These are phyloP conservation scores for Pyrenophora tritici-repentis DNA, from an alignment of 2,329 filamentous ascomycete genomes.

Conservation along the genomic window DNA sequence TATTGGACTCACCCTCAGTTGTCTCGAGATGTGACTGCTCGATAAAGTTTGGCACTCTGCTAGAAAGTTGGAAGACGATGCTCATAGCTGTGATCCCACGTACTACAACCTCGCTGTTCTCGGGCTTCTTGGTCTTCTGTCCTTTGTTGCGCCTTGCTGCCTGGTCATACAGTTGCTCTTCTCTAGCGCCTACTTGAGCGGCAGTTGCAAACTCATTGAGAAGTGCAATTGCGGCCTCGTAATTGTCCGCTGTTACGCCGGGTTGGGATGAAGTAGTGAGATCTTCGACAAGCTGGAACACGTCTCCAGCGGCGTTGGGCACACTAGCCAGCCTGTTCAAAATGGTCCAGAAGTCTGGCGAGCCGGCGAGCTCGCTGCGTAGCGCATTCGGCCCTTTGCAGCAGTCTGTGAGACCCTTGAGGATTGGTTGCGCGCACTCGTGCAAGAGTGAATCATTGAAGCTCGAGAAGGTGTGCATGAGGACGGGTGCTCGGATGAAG, in stretches of 20 bases:
- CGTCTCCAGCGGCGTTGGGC: conserved; percentile 71
- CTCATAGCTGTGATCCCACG: conserved; percentile 81
- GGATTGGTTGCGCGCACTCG: conserved; percentile 73
- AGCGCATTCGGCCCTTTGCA: conserved; percentile 77
- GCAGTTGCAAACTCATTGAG: conserved; percentile 89
- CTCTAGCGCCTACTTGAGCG: conserved; percentile 71
- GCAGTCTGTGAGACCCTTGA: conserved; percentile 79
- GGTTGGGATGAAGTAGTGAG: conserved; percentile 72
- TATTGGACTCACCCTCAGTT: conserved; percentile 67
- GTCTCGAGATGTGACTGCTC: conserved; percentile 90
- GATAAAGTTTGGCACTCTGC: conserved; percentile 83
- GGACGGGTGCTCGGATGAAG: conserved; percentile 87
- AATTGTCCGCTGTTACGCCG: conserved; percentile 92
- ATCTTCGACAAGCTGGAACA: conserved; percentile 85
- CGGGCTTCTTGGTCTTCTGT: conserved; percentile 56
- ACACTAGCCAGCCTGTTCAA: conserved; percentile 74
- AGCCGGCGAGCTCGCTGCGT: conserved; percentile 91
- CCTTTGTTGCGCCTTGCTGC: conserved; percentile 58
- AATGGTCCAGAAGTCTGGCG: conserved; percentile 95
- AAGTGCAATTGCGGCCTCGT: conserved; percentile 81
- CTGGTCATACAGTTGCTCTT: conserved; percentile 71
- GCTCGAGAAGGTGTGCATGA: conserved; percentile 88
- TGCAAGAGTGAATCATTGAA: conserved; percentile 79
- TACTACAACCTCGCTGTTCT: conserved; percentile 72
- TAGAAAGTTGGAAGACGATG: conserved; percentile 80